phyloP scores from a whole-genome alignment of 164 flowering plant genomes.

The Vitis rupestris region DNA sequence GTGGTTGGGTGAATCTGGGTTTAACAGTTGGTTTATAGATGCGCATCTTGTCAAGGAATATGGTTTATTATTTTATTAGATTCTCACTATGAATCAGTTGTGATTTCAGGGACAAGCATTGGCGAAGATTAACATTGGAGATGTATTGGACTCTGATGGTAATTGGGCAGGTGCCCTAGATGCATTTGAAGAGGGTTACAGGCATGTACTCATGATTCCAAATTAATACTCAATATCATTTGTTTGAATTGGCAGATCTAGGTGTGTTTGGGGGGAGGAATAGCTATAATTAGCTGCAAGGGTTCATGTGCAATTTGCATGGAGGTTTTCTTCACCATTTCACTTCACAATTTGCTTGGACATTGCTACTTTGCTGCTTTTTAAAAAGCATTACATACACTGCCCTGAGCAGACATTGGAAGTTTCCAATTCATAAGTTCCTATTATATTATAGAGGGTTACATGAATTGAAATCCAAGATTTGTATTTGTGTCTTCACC shows the following conservation, averaged over 20 bases:
- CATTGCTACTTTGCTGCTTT: no score
- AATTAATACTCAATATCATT: no score
- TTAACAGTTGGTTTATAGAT: not conserved
- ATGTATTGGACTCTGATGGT: slow-evolving; percentile 70
- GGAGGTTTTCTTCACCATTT: no score
- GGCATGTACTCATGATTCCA: slow-evolving; percentile 30
- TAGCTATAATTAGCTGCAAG: no score
- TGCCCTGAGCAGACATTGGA: no score
- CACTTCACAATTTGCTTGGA: no score
- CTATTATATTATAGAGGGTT: no score
- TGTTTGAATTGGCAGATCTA: not conserved
- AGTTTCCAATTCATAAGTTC: no score
- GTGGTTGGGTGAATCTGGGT: not conserved
- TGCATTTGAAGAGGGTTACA: slow-evolving; percentile 83
- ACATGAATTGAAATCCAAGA: no score
- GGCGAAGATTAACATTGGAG: slow-evolving; percentile 79
- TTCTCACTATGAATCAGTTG: slow-evolving; percentile 11
- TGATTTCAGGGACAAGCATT: slow-evolving; percentile 84
- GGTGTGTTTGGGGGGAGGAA: not conserved
- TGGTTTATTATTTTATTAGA: not conserved
- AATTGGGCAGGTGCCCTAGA: slow-evolving; percentile 70
- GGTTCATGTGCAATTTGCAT: no score
- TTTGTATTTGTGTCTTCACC: no score
- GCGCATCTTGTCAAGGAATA: not conserved
- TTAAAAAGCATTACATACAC: no score